Base-by-base conservation (phyloP, 257 asterid species). In the Gentiana dahurica region DNA sequence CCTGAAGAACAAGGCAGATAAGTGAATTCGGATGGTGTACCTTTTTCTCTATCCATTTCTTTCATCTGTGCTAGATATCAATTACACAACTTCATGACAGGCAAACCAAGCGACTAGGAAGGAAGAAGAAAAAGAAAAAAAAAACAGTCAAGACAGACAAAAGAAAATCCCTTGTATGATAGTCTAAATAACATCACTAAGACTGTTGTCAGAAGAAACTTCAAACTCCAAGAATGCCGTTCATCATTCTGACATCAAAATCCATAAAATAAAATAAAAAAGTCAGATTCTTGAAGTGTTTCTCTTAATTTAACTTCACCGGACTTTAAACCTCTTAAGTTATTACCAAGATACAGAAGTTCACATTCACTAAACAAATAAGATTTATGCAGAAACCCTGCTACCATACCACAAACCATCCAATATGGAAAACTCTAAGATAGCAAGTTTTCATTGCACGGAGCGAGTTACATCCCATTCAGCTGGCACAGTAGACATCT, bases 1-100 rank as follows among this genome's bases (percentile, higher is more conserved):
- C 89, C 98, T 91, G 75, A 36, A 7, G 47, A 57, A 56, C 53
- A 15, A 70, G 47, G 48, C 34, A 55, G 45, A 59, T 36, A 68
- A 24, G 35, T 36, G 39, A 13, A 51, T 24, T 50, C 13, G 44
- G 6, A 44, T 34, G 35, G 24, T 24, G 24, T 24, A 24, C 24
- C 24, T 24, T 24, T 24, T 24, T 24, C 24, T 24, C 24, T 24
- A 24, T 24, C 24, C 24, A 6, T 12, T 62, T 34, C 35, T 4
- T 0, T 35, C 1, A 52, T 36, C 12, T 10, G 7, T 51, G 4
- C 55, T 13, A 2, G 32, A n/a, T 13, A 44, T 11, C 36, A 24
- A 38, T n/a, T 60, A 4, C 35, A 12, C 8, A 15, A 41, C 35
- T 7, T 47, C 12, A 3, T 2, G 32, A 10, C 8, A 6, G 15